Percentiles rank a stretch among this genome's conserved stretches.
Conservation (phyloP, 192 early-diverging fungal species). For the Pilobolus umbonatus region DNA sequence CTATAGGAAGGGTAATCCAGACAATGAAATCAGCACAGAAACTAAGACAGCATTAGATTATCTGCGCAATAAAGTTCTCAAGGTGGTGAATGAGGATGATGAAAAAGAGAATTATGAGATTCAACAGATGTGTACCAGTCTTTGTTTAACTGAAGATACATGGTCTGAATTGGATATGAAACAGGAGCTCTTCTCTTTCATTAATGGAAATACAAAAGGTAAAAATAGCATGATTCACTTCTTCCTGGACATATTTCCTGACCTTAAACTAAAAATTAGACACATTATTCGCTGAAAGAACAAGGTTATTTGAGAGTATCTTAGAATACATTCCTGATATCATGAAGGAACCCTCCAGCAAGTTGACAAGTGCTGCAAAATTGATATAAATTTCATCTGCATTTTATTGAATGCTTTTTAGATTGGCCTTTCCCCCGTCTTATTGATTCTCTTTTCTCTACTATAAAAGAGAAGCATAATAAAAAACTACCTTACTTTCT, state of each 20-base stretch:
- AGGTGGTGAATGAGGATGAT: conserved; percentile 63
- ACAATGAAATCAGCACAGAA: conserved; percentile 20
- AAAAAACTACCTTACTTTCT: not conserved
- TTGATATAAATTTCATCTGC: conserved; percentile 23
- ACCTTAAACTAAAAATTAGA: too few species aligned
- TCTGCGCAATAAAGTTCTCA: conserved; percentile 66
- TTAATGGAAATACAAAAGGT: not conserved
- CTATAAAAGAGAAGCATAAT: not conserved
- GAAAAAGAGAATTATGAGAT: conserved; percentile 41
- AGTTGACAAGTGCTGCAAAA: conserved; percentile 65
- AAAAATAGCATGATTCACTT: not conserved
- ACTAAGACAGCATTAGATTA: conserved; percentile 66
- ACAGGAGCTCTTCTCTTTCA: not conserved
- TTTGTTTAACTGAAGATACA: conserved; percentile 13
- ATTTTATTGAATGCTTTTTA: not conserved
- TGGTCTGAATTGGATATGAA: not conserved
- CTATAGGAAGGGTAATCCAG: not conserved
- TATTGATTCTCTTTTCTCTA: not conserved
- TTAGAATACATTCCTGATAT: conserved; percentile 70
- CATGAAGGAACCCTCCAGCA: conserved; percentile 71
- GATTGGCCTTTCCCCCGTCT: not conserved
- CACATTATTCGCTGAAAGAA: conserved; percentile 40
- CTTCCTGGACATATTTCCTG: too few species aligned
- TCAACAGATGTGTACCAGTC: conserved; percentile 20
- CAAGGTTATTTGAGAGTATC: conserved; percentile 62